Evolutionary conservation across 2,329 filamentous ascomycete genomes (phyloP).

Genomic region (Ophiostoma pallidulum): DNA sequence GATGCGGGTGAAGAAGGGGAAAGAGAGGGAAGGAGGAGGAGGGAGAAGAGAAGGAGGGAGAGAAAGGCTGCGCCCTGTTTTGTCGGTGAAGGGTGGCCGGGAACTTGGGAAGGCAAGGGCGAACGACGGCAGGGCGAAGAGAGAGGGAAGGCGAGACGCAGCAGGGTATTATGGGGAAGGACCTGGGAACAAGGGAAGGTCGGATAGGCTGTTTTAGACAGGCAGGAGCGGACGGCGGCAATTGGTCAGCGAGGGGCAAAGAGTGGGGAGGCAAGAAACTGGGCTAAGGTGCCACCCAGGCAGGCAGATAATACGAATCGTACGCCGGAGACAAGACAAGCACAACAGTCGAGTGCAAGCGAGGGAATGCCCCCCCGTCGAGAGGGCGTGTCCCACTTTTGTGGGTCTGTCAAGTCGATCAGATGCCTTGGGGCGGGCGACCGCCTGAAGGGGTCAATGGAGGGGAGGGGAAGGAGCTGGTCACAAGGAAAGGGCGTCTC

Average conservation of each 20-base stretch:
- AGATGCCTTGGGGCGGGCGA: too few species aligned
- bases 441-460: background rate
- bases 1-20: background rate
- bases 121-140: conserved; percentile 2
- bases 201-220: conserved; percentile 4
- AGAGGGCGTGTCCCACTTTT: conserved; percentile 2
- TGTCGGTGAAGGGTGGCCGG: conserved; percentile 7
- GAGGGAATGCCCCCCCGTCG: too few species aligned
- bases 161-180: too few species aligned
- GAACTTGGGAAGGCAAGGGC: conserved; percentile 7
- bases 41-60: conserved; percentile 1
- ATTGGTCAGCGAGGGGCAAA: conserved; percentile 10
- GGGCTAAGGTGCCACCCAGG: conserved; percentile 6
- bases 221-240: conserved; percentile 1
- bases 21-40: background rate
- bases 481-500: too few species aligned
- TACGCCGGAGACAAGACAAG: background rate
- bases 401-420: background rate
- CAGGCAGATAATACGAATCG: conserved; percentile 7
- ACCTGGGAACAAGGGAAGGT: conserved; percentile 6
- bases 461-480: background rate
- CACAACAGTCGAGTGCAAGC: background rate
- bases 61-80: conserved; percentile 9
- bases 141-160: too few species aligned
- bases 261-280: conserved; percentile 11